phyloP scores from a whole-genome alignment of 345 rosid species.

The Zanthoxylum bungeanum region DNA sequence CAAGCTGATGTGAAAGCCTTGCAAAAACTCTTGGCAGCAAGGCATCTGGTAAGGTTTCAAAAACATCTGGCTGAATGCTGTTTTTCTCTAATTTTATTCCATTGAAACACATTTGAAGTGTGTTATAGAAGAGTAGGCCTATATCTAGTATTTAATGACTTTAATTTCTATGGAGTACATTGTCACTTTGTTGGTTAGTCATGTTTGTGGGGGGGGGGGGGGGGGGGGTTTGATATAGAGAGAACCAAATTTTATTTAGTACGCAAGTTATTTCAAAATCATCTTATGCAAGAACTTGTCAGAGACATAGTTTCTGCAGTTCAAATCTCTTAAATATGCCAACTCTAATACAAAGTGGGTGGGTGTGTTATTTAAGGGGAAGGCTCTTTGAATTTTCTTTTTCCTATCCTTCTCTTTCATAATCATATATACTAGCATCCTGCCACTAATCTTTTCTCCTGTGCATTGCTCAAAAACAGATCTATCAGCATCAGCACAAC shows the following conservation, averaged over 20 bases:
- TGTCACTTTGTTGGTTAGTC: neutral
- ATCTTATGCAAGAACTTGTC: neutral
- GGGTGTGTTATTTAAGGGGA: no score
- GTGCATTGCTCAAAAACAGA: conserved; percentile 35
- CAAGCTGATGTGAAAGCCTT: conserved; percentile 96
- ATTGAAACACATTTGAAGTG: neutral
- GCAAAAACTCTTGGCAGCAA: conserved; percentile 76
- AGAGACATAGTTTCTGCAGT: neutral
- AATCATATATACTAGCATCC: neutral
- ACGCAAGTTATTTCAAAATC: no score
- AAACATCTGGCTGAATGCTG: neutral
- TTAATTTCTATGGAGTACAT: neutral
- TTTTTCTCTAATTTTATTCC: neutral
- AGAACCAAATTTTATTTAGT: no score
- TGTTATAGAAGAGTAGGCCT: neutral
- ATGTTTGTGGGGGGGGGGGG: neutral
- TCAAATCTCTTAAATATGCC: neutral
- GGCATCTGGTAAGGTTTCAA: conserved; percentile 76
- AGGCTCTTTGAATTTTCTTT: neutral
- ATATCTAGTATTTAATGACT: neutral
- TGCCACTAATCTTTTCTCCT: neutral
- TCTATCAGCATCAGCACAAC: conserved; percentile 95
- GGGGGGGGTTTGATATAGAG: no score
- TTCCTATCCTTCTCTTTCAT: neutral
- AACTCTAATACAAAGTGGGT: neutral